A percentile compares a stretch with the other conserved stretches of the same genome.
Conservation (phyloP, 257 asterid genomes). For the Verbena officinalis region DNA sequence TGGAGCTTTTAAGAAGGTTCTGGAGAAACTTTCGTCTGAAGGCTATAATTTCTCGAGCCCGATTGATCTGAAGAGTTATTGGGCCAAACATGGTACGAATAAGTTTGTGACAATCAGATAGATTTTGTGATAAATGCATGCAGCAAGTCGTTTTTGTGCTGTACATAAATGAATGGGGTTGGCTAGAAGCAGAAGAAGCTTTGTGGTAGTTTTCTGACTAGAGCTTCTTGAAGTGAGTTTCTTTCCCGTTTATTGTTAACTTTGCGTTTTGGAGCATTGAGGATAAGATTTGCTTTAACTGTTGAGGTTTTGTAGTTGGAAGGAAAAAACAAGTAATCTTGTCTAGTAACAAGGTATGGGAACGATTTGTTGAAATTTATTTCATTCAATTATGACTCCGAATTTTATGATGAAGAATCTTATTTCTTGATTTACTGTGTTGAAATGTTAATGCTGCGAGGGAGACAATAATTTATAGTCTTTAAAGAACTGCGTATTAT, state of each 20-base stretch:
- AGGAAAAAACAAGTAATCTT: slow-evolving; percentile 35
- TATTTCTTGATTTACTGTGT: slow-evolving; percentile 3
- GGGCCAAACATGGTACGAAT: slow-evolving; percentile 96
- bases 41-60: slow-evolving; percentile 72
- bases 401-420: slow-evolving; percentile 12
- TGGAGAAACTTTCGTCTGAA: slow-evolving; percentile 76
- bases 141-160: slow-evolving; percentile 45
- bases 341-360: slow-evolving; percentile 37
- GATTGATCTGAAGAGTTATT: slow-evolving; percentile 77
- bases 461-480: background rate
- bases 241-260: slow-evolving; percentile 21
- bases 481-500: background rate
- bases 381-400: slow-evolving; percentile 22
- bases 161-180: slow-evolving; percentile 52
- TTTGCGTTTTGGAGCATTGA: slow-evolving; percentile 37
- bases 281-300: slow-evolving; percentile 31
- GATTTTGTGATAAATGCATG: slow-evolving; percentile 28
- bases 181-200: slow-evolving; percentile 52
- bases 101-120: slow-evolving; percentile 85
- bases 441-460: slow-evolving; percentile 1
- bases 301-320: slow-evolving; percentile 44
- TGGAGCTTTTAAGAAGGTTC: slow-evolving; percentile 87
- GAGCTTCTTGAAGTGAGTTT: slow-evolving; percentile 41
- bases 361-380: slow-evolving; percentile 36
- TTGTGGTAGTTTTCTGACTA: slow-evolving; percentile 51